phyloP scores from a whole-genome alignment of 169 alveolate species.

The Plasmodium malariae region DNA sequence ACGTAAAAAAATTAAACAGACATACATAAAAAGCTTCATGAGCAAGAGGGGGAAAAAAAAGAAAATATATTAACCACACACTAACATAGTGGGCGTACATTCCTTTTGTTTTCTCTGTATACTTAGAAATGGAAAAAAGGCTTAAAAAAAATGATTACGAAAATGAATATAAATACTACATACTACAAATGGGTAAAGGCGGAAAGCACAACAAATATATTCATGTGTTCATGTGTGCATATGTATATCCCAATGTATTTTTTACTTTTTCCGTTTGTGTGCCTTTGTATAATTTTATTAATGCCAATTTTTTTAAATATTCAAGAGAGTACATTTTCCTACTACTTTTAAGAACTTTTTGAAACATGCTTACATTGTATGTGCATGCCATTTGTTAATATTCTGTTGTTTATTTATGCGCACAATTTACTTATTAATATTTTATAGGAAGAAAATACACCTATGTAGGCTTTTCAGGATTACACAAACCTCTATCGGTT shows the following conservation, averaged over 20 bases:
- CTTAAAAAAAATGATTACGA: conserved; percentile 44
- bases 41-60: too few species aligned
- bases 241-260: not conserved
- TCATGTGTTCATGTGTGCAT: not conserved
- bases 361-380: not conserved
- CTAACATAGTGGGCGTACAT: too few species aligned
- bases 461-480: conserved; percentile 49
- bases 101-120: too few species aligned
- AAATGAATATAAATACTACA: conserved; percentile 57
- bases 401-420: not conserved
- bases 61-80: not conserved
- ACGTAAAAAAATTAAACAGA: too few species aligned
- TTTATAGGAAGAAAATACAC: conserved; percentile 71
- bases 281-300: not conserved
- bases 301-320: not conserved
- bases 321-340: not conserved
- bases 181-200: conserved; percentile 61
- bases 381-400: not conserved
- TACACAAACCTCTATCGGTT: conserved; percentile 55
- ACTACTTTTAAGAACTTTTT: not conserved
- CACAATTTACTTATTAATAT: not conserved
- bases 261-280: not conserved
- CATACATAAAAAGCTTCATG: too few species aligned
- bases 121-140: conserved; percentile 35
- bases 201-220: not conserved